phyloP scores from a whole-genome alignment of 2,329 filamentous ascomycete genomes.

The Xylariaceae sp. region DNA sequence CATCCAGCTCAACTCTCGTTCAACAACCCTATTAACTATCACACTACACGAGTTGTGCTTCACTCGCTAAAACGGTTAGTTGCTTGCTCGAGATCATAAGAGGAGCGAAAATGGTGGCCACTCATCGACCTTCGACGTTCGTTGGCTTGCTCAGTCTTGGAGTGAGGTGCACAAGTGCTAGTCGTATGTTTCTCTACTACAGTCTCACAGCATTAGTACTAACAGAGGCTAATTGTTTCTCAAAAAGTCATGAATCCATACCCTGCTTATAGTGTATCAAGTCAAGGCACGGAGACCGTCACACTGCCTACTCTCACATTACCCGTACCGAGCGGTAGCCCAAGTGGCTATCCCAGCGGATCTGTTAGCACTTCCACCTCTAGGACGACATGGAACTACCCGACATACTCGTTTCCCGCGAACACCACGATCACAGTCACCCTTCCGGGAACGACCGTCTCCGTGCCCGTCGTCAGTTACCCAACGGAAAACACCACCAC shows the following conservation, averaged over 20 bases:
- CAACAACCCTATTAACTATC: conserved; percentile 4
- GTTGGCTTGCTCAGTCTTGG: conserved; percentile 20
- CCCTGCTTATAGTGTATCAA: conserved; percentile 9
- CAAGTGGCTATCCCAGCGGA: neutral
- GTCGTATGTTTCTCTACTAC: conserved; percentile 16
- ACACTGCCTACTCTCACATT: conserved; percentile 8
- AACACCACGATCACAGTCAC: conserved; percentile 2
- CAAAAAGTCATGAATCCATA: conserved; percentile 8
- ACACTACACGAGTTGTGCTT: conserved; percentile 16
- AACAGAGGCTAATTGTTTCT: conserved; percentile 6
- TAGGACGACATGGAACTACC: neutral
- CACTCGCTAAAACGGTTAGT: conserved; percentile 19
- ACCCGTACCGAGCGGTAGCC: conserved; percentile 1
- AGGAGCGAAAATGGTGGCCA: conserved; percentile 21
- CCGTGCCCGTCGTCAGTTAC: conserved; percentile 13
- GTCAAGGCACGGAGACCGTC: conserved; percentile 5
- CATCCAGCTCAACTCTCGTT: neutral
- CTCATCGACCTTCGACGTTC: conserved; percentile 14
- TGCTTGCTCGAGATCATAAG: neutral
- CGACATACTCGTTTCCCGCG: too few relatives aligned
- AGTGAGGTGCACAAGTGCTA: conserved; percentile 12
- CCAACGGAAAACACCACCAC: conserved; percentile 18
- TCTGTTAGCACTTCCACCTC: neutral
- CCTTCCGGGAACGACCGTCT: conserved; percentile 3
- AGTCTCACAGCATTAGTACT: neutral